Base-by-base conservation (phyloP, 139 green algal genomes). In the Axilococcus clingmanii region DNA sequence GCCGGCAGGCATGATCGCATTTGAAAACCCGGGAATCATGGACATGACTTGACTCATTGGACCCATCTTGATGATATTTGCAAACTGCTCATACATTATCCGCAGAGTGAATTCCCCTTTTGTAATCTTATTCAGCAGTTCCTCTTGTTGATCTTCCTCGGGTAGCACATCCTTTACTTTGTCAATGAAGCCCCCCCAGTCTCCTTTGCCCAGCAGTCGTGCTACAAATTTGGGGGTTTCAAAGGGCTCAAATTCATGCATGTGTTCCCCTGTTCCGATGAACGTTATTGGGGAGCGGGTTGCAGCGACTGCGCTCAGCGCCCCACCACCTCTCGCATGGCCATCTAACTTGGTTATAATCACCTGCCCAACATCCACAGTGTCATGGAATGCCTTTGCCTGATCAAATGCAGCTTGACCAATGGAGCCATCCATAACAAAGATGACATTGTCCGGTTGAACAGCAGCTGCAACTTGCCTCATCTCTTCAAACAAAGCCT, bases 271-370 rank as follows among this genome's bases (percentile, higher is more conserved):
- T 27, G 85, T 94, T 16, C 87, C 93, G 43, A 98, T 87, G 78
- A 97, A 99, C 45, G 89, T 85, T 62, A 99, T 88, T 28, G 93
- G 93, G 2, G 66, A 83, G 54, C 86, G 81, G 32, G 93, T 99
- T 31, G 93, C 93, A 12, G 80, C 72, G 17, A 97, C 87, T 8
- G 93, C 93, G 14, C 52, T 79, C 19, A 99, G 78, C 6, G 93
- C 88, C 27, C 93, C 92, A 55, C 93, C 93, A 57, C 93, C 93
- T 71, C 96, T 97, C 52, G 93, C 93, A 61, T 98, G 89, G 14
- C 93, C 93, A 57, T 99, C 93, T 73, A 98, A 83, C 76, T 99
- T 99, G 11, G 93, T 99, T 27, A 99, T 67, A 61, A 99, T 95
- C 4, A 98, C 91, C 5, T 83, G 79, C 2, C 89, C 86, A 20